Conservation (phyloP, 2,329 filamentous ascomycete genomes). For the Monilinia laxa region DNA sequence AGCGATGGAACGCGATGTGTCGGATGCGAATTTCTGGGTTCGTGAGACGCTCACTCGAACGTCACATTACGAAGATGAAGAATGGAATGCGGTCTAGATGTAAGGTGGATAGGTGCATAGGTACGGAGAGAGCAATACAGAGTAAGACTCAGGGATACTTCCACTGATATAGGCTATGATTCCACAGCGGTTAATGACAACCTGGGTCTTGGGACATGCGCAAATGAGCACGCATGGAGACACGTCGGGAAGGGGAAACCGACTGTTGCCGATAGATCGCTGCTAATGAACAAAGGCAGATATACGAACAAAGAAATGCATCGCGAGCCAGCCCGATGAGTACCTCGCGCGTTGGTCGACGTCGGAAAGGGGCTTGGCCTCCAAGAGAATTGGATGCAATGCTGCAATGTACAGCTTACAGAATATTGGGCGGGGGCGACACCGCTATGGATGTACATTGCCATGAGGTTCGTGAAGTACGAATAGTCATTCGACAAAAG, state of each 20-base stretch:
- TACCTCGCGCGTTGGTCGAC: conserved; percentile 4
- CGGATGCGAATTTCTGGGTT: neutral
- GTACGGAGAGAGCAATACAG: neutral
- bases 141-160: conserved; percentile 5
- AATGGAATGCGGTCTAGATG: neutral
- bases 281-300: neutral
- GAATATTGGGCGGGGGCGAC: neutral
- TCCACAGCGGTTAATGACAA: neutral
- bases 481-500: conserved; percentile 8
- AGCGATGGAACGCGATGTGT: neutral
- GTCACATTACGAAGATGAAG: neutral
- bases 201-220: conserved; percentile 8
- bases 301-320: neutral
- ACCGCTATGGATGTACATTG: neutral
- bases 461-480: conserved; percentile 3
- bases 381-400: neutral
- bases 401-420: neutral
- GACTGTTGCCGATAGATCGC: conserved; percentile 1
- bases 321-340: neutral
- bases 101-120: neutral
- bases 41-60: neutral
- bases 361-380: conserved; percentile 19
- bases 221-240: neutral
- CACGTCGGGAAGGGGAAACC: neutral
- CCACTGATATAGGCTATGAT: neutral